These are phyloP conservation scores for Petunia axillaris DNA, from an alignment of 257 asterid species.

Conservation along the genomic window DNA sequence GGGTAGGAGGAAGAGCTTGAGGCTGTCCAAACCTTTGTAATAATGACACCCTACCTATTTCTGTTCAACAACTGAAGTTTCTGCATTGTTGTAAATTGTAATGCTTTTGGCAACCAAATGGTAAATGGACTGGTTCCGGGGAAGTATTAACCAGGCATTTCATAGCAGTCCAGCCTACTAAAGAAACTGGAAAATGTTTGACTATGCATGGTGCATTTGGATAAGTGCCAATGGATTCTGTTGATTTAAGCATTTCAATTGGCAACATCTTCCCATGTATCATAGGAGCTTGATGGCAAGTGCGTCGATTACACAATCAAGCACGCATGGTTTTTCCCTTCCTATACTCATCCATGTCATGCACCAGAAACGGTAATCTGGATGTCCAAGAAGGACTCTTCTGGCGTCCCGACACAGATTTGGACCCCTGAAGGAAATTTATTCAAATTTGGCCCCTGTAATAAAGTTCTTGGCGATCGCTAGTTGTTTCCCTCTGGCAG, in stretches of 20 bases:
- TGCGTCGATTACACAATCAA: not conserved
- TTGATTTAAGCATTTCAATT: not conserved
- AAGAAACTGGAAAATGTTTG: not conserved
- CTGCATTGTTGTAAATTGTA: not conserved
- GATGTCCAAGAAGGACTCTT: no score
- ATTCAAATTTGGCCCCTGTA: no score
- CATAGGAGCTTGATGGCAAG: not conserved
- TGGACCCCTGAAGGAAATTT: no score
- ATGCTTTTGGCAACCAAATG: not conserved
- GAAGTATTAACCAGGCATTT: constrained; percentile 14
- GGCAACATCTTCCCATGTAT: not conserved
- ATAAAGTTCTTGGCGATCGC: no score
- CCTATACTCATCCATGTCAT: no score
- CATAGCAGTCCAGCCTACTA: not conserved
- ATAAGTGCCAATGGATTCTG: not conserved
- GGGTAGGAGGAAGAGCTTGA: not conserved
- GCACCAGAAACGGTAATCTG: no score
- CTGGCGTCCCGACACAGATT: no score
- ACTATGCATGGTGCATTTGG: not conserved
- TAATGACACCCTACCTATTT: constrained; percentile 5
- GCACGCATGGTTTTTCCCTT: not conserved
- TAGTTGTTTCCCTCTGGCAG: no score
- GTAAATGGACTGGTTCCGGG: not conserved
- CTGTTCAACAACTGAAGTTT: constrained; percentile 4
- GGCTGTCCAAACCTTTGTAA: not conserved